Evolutionary conservation across 768 basidiomycete genomes (phyloP).

Genomic region (Suillus decipiens): DNA sequence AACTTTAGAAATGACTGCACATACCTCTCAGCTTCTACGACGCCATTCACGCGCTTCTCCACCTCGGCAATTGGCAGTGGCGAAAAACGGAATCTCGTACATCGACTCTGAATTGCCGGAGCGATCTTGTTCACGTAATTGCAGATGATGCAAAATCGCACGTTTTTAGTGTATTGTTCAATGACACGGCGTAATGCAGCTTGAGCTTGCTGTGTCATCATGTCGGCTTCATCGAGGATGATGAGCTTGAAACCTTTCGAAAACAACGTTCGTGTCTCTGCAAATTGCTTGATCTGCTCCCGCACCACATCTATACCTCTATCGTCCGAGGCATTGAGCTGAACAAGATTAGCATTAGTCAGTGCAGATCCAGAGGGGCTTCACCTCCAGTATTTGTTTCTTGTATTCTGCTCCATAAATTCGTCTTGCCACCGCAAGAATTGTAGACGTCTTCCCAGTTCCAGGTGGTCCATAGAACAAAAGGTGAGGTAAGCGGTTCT

Average conservation of each 20-base stretch:
- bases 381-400: constrained; percentile 93
- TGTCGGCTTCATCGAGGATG: constrained; percentile 98
- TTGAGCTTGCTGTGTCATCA: constrained; percentile 99
- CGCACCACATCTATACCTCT: constrained; percentile 98
- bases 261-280: constrained; percentile 89
- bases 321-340: constrained; percentile 98
- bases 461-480: constrained; percentile 98
- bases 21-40: constrained; percentile 85
- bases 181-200: constrained; percentile 96
- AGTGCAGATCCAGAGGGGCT: constrained; percentile 1
- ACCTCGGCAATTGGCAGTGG: constrained; percentile 86
- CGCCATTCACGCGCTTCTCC: constrained; percentile 74
- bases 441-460: constrained; percentile 97
- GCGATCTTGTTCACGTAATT: constrained; percentile 99
- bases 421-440: constrained; percentile 90
- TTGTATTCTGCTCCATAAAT: constrained; percentile 87
- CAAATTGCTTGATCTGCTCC: constrained; percentile 98
- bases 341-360: constrained; percentile 7
- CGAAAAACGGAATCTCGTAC: constrained; percentile 96
- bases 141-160: constrained; percentile 99
- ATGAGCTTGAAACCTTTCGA: constrained; percentile 97
- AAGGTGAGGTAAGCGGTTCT: constrained; percentile 91
- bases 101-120: constrained; percentile 97
- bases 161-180: constrained; percentile 98
- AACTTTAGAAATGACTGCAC: constrained; percentile 25